A percentile compares a stretch with the other conserved stretches of the same genome.
Evolutionary conservation across 371 early-diverging fungal species (phyloP).

Genomic region (Mortierella sp.): DNA sequence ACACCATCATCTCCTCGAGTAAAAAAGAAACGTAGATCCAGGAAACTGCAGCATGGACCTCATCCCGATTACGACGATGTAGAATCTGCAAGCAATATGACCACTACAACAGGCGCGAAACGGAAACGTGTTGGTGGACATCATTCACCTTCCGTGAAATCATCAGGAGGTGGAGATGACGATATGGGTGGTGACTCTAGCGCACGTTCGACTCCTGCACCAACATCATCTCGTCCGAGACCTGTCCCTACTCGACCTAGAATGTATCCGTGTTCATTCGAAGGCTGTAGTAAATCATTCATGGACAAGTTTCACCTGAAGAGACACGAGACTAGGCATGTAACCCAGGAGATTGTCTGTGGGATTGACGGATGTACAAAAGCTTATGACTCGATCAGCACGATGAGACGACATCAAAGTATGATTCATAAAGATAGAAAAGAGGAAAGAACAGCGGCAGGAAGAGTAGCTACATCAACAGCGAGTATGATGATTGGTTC

Average conservation of each 20-base stretch:
- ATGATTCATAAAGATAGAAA: conserved; percentile 49
- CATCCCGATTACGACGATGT: neutral
- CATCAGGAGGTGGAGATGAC: conserved; percentile 2
- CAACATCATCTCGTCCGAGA: conserved; percentile 14
- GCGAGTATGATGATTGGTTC: neutral
- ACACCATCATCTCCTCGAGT: conserved; percentile 14
- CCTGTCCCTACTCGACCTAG: conserved; percentile 26
- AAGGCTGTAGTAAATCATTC: conserved; percentile 49
- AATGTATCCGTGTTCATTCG: conserved; percentile 46
- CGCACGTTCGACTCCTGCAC: conserved; percentile 29
- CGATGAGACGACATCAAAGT: conserved; percentile 51
- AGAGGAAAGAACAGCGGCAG: conserved; percentile 20
- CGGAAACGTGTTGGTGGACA: conserved; percentile 2
- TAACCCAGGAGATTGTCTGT: conserved; percentile 49
- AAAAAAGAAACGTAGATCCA: conserved; percentile 30
- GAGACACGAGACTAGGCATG: conserved; percentile 50
- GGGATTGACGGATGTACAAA: conserved; percentile 56
- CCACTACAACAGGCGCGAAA: neutral
- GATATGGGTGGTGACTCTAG: conserved; percentile 1
- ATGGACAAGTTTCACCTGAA: conserved; percentile 54
- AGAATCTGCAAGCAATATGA: neutral
- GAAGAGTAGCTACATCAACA: neutral
- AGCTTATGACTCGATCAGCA: conserved; percentile 54
- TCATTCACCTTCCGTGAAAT: conserved; percentile 7
- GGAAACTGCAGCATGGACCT: neutral